phyloP scores from a whole-genome alignment of 257 asterid species.

The Rauvolfia tetraphylla region DNA sequence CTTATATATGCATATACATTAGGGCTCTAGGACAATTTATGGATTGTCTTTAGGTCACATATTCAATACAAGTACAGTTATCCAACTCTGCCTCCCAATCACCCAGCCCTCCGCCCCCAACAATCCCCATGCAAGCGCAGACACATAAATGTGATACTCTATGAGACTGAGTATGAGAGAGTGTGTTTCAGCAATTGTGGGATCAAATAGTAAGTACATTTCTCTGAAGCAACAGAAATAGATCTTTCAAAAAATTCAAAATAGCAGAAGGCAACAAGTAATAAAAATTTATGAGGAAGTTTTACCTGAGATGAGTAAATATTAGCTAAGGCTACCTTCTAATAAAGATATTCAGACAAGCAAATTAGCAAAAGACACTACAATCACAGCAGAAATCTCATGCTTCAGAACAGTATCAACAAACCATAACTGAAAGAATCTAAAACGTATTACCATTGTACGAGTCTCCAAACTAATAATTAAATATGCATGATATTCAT shows the following conservation, averaged over 20 bases:
- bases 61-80: no score
- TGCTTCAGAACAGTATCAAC: not conserved
- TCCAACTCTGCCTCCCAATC: no score
- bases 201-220: not conserved
- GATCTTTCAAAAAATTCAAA: not conserved
- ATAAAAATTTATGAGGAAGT: not conserved
- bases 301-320: not conserved
- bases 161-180: no score
- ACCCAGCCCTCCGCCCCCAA: no score
- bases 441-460: slow-evolving; percentile 67
- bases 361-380: not conserved
- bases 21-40: no score
- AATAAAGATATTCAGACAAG: not conserved
- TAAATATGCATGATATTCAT: slow-evolving; percentile 96
- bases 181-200: not conserved
- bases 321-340: not conserved
- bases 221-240: not conserved
- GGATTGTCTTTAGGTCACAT: no score
- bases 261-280: not conserved
- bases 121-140: no score
- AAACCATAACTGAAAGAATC: not conserved
- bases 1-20: no score
- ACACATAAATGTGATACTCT: no score
- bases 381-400: slow-evolving; percentile 6
- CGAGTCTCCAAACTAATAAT: slow-evolving; percentile 92